Base-by-base conservation (phyloP, 2,329 filamentous ascomycete species). In the Exophiala bonariae region DNA sequence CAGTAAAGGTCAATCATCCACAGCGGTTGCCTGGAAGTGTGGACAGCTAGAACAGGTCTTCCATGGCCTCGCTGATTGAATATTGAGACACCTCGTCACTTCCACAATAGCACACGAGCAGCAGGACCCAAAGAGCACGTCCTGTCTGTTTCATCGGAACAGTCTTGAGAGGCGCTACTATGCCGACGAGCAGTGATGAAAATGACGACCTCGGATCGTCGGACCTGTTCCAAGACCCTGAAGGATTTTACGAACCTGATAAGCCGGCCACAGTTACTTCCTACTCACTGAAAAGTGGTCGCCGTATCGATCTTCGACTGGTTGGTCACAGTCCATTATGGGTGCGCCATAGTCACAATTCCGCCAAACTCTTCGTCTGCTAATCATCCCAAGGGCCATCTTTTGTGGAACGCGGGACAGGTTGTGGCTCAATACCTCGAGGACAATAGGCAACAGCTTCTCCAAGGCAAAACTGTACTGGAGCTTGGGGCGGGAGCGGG, bases 401-500 rank as follows among this genome's bases (percentile, higher is more conserved):
- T 87, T 56, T 79, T 96, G 22, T 97, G 92, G 92, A 95, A 96
- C 67, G 91, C 89, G 51, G 85, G 86, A 50, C 85, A 87, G 53
- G 82, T 88, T 31, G 79, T 92, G 39, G 82, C 90, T 13, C 76
- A 82, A 57, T 90, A 90, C 68, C 82, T 96, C 48, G 89, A 96
- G 68, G 71, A 79, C 33, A 75, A 82, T 55, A 77, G 82, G n/a
- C 61, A 67, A 7, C 55, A 68, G 1, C 76, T 88, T 3, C 77
- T 95, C n/a, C 62, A 69, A 11, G 77, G 70, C 55, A 84, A 81
- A 63, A 82, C 83, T n/a, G 80, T 96, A 2, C 80, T 96, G 7
- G 92, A 96, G 69, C 81, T 96, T 18, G 92, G 92, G 38, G 91
- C 92, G 3, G 92, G 89, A 11, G 89, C 89, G 1, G 92, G 90